Evolutionary conservation across 352 stramenopile genomes (phyloP), one percentile per base, ranked within the genome.

Genomic region (Pythium brassicae): DNA sequence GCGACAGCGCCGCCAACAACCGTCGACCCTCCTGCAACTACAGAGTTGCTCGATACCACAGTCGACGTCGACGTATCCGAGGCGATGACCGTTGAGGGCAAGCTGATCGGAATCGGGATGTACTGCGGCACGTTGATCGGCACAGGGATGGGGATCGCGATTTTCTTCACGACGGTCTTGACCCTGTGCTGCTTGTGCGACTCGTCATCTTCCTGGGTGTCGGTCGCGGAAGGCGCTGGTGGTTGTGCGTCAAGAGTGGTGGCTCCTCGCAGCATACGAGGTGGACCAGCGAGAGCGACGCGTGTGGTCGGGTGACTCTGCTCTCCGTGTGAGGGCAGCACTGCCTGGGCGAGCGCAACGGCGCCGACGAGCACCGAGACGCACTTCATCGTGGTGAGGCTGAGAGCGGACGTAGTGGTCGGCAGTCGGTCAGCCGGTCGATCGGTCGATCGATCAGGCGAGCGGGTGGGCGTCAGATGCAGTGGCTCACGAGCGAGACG

Each of bases 321-420:
- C 17, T 45, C 34, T 11, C 50, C 29, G 19, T 45, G 27, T n/a
- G 50, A 55, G 19, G 42, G 26, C 39, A 57, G 29, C 49, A 27
- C 32, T 29, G 29, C 20, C n/a, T 46, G 37, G 4, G 50, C 32
- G 32, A 44, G 50, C 17, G 42, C 39, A 15, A 57, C 14, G 12
- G 27, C 19, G 40, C 51, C 51, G 37, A 50, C 42, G 25, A 49
- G 34, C 23, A 50, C 26, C 22, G 51, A 57, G 37, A 57, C 20
- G 37, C 20, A 26, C 23, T 50, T 39, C 39, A 57, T 57, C 5
- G 37, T 50, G 15, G 46, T 23, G 25, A 51, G 6, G 46, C 27
- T 37, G 46, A 39, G 12, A 14, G 23, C 6, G 15, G 46, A 39
- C 46, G 46, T 51, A 26, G 46, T 39, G 46, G 15, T 20, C 22